Conservation (phyloP, 805 yeast species). For the Candida corydali region DNA sequence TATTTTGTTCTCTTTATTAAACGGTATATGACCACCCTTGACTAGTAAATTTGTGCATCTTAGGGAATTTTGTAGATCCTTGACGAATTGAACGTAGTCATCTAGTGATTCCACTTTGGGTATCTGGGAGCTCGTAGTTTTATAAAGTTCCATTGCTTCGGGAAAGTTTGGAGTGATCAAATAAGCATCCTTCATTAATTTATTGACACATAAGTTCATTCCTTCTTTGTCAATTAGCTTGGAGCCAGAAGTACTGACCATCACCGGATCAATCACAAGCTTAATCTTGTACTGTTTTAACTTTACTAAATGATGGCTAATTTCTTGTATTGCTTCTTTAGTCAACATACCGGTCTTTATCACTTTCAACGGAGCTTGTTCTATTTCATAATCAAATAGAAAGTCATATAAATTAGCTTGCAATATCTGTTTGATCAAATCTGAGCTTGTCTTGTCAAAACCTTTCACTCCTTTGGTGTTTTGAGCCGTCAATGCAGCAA, state of each 20-base stretch:
- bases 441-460: constrained; percentile 39
- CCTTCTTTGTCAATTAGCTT: constrained; percentile 47
- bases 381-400: constrained; percentile 22
- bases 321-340: constrained; percentile 45
- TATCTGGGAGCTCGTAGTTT: constrained; percentile 12
- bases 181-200: constrained; percentile 49
- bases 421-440: constrained; percentile 46
- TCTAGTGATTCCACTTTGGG: constrained; percentile 23
- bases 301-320: constrained; percentile 32
- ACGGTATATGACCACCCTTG: constrained; percentile 78
- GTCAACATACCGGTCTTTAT: constrained; percentile 81
- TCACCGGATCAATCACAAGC: constrained; percentile 77
- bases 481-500: constrained; percentile 78
- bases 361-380: constrained; percentile 42
- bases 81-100: constrained; percentile 25
- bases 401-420: constrained; percentile 57
- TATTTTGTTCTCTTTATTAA: constrained; percentile 16
- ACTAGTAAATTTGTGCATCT: constrained; percentile 55
- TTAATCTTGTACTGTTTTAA: constrained; percentile 22
- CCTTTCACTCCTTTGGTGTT: constrained; percentile 52
- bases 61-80: constrained; percentile 19
- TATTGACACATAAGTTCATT: constrained; percentile 38
- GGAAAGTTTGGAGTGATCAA: constrained; percentile 71
- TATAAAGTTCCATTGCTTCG: constrained; percentile 52
- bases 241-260: constrained; percentile 78